These are phyloP conservation scores for Epichloe hybrida DNA, from an alignment of 2,329 filamentous ascomycete genomes.

Conservation along the genomic window DNA sequence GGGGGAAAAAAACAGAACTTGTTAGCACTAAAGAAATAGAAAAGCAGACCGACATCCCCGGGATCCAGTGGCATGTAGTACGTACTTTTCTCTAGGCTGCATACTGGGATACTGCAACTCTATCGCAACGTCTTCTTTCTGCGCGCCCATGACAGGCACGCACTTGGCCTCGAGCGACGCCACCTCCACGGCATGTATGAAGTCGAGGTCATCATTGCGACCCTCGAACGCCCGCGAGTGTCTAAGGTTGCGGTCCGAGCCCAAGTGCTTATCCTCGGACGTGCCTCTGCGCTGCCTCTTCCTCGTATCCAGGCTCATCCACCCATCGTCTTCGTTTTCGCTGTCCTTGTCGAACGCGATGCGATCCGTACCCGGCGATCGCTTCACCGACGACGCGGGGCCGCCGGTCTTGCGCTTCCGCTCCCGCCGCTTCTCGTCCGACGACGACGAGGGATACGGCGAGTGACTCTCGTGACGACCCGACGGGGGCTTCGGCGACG, in stretches of 20 bases:
- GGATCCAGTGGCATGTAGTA: no score
- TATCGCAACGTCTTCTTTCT: conserved; percentile 43
- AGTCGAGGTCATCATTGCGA: conserved; percentile 25
- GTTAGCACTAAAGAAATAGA: neutral
- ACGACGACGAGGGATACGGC: conserved; percentile 28
- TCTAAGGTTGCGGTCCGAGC: conserved; percentile 33
- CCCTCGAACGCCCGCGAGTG: conserved; percentile 33
- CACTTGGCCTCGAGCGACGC: conserved; percentile 37
- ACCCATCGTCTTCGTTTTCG: conserved; percentile 39
- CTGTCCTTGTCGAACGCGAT: conserved; percentile 38
- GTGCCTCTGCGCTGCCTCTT: conserved; percentile 34
- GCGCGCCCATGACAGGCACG: conserved; percentile 34
- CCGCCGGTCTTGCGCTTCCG: conserved; percentile 36
- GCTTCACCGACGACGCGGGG: conserved; percentile 12
- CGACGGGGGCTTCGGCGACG: conserved; percentile 25
- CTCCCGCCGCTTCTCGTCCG: conserved; percentile 22
- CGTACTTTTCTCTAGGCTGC: conserved; percentile 52
- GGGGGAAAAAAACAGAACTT: neutral
- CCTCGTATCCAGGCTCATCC: conserved; percentile 32
- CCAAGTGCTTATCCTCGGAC: conserved; percentile 27
- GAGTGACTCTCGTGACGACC: conserved; percentile 27
- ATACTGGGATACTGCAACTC: conserved; percentile 75
- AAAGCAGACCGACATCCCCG: no score
- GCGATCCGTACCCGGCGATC: conserved; percentile 33
- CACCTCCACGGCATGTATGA: conserved; percentile 47